Percentiles rank a stretch among this genome's conserved stretches.
Conservation (phyloP, 2,329 filamentous ascomycete species). For the Colletotrichum orbiculare region DNA sequence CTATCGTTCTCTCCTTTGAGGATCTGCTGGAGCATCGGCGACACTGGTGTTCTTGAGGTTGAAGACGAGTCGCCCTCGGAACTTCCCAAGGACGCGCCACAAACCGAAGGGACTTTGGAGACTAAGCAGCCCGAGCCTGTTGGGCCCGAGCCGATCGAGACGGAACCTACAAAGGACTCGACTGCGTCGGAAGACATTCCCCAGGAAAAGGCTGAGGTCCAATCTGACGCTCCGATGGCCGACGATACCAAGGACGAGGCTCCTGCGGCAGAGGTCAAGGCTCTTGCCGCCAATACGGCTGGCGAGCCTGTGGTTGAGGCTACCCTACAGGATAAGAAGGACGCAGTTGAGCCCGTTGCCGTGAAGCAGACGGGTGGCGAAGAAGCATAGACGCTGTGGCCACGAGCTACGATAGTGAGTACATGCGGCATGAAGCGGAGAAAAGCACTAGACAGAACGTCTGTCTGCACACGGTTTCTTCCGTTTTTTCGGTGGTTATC, state of each 20-base stretch:
- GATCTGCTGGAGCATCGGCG: slow-evolving; percentile 64
- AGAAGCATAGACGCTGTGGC: slow-evolving; percentile 19
- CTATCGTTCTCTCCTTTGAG: slow-evolving; percentile 60
- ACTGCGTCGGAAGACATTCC: too few relatives aligned
- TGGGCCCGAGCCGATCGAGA: background rate
- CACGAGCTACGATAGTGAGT: slow-evolving; percentile 21
- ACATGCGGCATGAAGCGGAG: slow-evolving; percentile 20
- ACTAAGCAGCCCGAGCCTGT: background rate
- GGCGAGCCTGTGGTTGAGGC: slow-evolving; percentile 57
- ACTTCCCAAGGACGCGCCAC: slow-evolving; percentile 3
- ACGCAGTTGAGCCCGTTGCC: slow-evolving; percentile 49
- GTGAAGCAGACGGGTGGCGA: slow-evolving; percentile 45
- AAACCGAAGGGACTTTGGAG: slow-evolving; percentile 1
- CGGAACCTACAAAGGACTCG: background rate
- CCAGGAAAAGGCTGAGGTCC: slow-evolving; percentile 14
- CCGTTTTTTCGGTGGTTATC: slow-evolving; percentile 21
- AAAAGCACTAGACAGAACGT: slow-evolving; percentile 31
- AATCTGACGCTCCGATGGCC: slow-evolving; percentile 21
- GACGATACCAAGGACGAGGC: slow-evolving; percentile 23
- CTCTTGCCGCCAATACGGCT: slow-evolving; percentile 54
- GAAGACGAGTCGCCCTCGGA: slow-evolving; percentile 41
- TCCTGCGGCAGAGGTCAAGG: slow-evolving; percentile 43
- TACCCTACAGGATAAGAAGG: slow-evolving; percentile 49
- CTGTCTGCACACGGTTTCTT: slow-evolving; percentile 21
- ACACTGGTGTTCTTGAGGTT: slow-evolving; percentile 57